Evolutionary conservation across 768 basidiomycete species (phyloP), one percentile per base, ranked within the genome.

Genomic region (Nevesoporus exiguus): DNA sequence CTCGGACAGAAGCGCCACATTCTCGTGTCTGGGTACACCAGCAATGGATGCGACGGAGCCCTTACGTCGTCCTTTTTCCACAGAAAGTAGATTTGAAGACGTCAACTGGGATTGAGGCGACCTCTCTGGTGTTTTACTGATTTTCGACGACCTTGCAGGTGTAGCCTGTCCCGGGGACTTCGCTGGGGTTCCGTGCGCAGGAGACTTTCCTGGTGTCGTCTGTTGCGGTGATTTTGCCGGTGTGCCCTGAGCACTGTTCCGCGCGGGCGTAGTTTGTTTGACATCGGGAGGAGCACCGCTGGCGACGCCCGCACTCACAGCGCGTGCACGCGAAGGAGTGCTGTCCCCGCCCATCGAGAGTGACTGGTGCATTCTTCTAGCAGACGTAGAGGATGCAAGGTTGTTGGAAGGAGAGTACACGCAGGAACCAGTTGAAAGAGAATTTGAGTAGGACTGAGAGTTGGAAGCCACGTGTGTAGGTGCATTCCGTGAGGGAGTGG

Each of bases 311-410:
- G 56, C 52, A 43, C 67, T 67, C 58, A 57, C 58, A 2, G 61
- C 52, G 39, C 66, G 62, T 0, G 24, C 15, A 2, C 63, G 59
- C 10, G 64, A 41, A 14, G 60, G 57, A 3, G 57, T 49, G 1
- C 9, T 55, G 21, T 54, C 52, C 0, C 59, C 56, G 17, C 46
- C 49, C 39, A 58, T 69, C 15, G 73, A 72, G 7, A 68, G 60
- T 3, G 67, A 61, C 14, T 69, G 52, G 30, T 55, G 56, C 57
- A 49, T 66, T 56, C 37, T 67, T 58, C 54, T 73, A 66, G 47
- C 61, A 19, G 78, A 75, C 57, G 69, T 75, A 2, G 77, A 75
- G 9, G 74, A 72, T 5, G 76, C 73, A 15, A 77, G 57, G 52
- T 69, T 74, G 21, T 74, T 73, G 11, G 74, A 64, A 24, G 73